Evolutionary conservation across 352 stramenopile species (phyloP).

Genomic region (Globisporangium solare): DNA sequence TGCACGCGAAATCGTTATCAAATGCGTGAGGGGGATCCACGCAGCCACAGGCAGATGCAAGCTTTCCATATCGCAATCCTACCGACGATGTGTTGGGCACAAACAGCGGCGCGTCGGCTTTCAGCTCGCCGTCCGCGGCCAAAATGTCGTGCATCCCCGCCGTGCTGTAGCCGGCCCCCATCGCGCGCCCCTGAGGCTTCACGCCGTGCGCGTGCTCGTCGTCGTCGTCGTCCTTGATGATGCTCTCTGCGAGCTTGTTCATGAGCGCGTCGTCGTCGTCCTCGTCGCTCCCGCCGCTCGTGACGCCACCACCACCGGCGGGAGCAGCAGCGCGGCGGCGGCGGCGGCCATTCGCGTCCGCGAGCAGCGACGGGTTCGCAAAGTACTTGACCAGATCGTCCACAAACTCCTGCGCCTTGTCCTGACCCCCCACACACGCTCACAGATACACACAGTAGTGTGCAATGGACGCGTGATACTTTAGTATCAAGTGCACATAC

Average conservation of each 20-base stretch:
- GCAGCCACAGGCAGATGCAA: neutral
- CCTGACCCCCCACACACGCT: too few species aligned
- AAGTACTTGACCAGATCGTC: slow-evolving; percentile 59
- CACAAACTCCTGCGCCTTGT: slow-evolving; percentile 63
- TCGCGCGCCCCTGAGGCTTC: neutral
- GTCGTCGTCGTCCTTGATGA: slow-evolving; percentile 23
- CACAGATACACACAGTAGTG: neutral
- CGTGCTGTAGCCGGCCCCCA: slow-evolving; percentile 2
- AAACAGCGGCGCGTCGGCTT: slow-evolving; percentile 68
- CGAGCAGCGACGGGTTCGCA: slow-evolving; percentile 50
- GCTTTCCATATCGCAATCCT: neutral
- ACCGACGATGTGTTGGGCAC: slow-evolving; percentile 31
- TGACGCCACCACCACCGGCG: neutral
- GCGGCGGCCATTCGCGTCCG: slow-evolving; percentile 25
- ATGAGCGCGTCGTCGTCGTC: slow-evolving; percentile 16
- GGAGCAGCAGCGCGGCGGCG: neutral
- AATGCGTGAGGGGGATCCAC: neutral
- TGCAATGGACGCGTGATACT: neutral
- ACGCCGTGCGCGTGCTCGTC: slow-evolving; percentile 1
- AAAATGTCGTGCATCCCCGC: slow-evolving; percentile 28
- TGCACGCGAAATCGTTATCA: neutral
- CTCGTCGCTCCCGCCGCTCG: slow-evolving; percentile 3
- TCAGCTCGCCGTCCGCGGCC: slow-evolving; percentile 51
- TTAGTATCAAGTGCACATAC: neutral
- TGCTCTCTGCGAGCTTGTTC: slow-evolving; percentile 14